Evolutionary conservation across 805 yeast genomes (phyloP).

Genomic region (Yarrowia osloensis): DNA sequence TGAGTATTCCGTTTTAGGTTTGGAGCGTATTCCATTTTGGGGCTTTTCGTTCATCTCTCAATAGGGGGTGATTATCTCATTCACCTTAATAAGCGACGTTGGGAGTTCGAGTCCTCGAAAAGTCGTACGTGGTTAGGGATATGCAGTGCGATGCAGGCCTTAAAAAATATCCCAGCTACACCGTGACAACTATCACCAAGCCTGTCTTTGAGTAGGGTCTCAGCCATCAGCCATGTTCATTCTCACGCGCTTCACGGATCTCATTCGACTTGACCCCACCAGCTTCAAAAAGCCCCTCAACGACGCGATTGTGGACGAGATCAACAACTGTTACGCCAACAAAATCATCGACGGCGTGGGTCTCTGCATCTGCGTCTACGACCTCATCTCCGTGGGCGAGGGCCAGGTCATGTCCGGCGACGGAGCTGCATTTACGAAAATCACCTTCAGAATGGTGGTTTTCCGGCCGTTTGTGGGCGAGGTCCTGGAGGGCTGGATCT

Average conservation of each 20-base stretch:
- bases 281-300: constrained; percentile 71
- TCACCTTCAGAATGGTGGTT: constrained; percentile 70
- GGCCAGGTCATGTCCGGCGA: constrained; percentile 93
- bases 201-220: constrained; percentile 15
- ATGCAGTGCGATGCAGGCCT: constrained; percentile 27
- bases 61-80: neutral
- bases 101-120: constrained; percentile 34
- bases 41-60: neutral
- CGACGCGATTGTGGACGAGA: constrained; percentile 73
- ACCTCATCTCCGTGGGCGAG: constrained; percentile 75
- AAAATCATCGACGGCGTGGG: constrained; percentile 84
- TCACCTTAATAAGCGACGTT: constrained; percentile 34
- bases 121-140: constrained; percentile 19
- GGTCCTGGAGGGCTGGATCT: constrained; percentile 87
- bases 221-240: constrained; percentile 64
- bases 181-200: constrained; percentile 30
- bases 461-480: constrained; percentile 97
- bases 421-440: constrained; percentile 80
- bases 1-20: no score
- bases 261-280: constrained; percentile 86
- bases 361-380: constrained; percentile 81
- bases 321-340: constrained; percentile 83
- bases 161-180: neutral
- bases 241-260: constrained; percentile 75
- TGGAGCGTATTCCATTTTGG: neutral